These are phyloP conservation scores for Fusarium liriodendri DNA, from an alignment of 2,329 filamentous ascomycete genomes.

Conservation along the genomic window DNA sequence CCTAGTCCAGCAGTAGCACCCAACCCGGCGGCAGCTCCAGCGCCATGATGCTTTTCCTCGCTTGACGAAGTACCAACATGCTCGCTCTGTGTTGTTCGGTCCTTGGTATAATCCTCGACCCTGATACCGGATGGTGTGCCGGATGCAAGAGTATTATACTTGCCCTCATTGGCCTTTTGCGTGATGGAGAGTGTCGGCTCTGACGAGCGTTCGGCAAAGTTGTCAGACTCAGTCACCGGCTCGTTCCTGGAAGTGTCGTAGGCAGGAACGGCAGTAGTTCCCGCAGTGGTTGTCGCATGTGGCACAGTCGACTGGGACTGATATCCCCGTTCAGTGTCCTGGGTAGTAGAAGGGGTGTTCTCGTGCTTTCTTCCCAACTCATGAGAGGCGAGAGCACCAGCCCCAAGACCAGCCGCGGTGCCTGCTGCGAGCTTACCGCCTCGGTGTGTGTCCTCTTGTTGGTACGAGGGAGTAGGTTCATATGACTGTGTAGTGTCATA, in stretches of 20 bases:
- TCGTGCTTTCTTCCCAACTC: background rate
- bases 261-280: background rate
- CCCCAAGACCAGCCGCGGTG: slow-evolving; percentile 21
- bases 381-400: slow-evolving; percentile 17
- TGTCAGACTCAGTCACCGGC: background rate
- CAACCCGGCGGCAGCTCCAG: background rate
- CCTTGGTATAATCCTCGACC: background rate
- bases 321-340: background rate
- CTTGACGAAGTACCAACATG: background rate
- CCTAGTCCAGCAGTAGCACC: background rate
- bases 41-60: background rate
- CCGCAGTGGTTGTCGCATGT: background rate
- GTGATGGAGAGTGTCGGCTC: background rate
- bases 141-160: slow-evolving; percentile 36
- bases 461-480: background rate
- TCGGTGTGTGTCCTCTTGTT: background rate
- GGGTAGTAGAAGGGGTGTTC: background rate
- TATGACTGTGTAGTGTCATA: background rate
- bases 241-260: background rate
- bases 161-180: slow-evolving; percentile 28
- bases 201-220: background rate
- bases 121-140: slow-evolving; percentile 32
- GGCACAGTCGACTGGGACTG: background rate
- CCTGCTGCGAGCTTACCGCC: slow-evolving; percentile 1
- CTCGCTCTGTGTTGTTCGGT: background rate